These are phyloP conservation scores for Penicillium vulpinum DNA, from an alignment of 2,329 filamentous ascomycete genomes.

Conservation along the genomic window DNA sequence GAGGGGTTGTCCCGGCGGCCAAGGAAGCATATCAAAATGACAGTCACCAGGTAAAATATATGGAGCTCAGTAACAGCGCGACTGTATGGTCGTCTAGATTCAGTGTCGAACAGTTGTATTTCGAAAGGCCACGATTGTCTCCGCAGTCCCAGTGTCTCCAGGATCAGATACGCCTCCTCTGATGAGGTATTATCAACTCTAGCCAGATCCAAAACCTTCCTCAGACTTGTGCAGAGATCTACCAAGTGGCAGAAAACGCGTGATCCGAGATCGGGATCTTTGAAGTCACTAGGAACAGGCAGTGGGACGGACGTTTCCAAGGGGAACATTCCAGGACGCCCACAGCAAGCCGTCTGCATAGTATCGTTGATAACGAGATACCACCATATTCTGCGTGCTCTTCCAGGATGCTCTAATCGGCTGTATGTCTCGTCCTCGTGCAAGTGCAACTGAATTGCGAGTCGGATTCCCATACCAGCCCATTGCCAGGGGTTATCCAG, in stretches of 20 bases:
- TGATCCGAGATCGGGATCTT: constrained; percentile 1
- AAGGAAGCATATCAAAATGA: constrained; percentile 13
- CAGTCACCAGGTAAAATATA: constrained; percentile 13
- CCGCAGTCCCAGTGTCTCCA: not conserved
- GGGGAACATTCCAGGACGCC: constrained; percentile 13
- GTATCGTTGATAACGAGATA: constrained; percentile 14
- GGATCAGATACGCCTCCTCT: not conserved
- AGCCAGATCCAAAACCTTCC: not conserved
- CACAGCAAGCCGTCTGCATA: constrained; percentile 15
- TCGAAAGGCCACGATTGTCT: constrained; percentile 5
- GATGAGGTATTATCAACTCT: not conserved
- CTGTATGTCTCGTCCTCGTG: constrained; percentile 7
- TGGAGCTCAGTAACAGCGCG: constrained; percentile 6
- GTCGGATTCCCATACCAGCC: constrained; percentile 13
- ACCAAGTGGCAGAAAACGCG: constrained; percentile 2
- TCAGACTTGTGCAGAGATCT: constrained; percentile 1
- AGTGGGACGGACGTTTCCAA: constrained; percentile 2
- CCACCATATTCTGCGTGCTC: constrained; percentile 13
- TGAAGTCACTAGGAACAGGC: constrained; percentile 6
- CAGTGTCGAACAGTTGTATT: constrained; percentile 5
- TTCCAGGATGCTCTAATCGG: not conserved
- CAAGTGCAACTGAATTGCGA: constrained; percentile 10
- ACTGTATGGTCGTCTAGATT: constrained; percentile 1
- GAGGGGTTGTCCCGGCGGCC: constrained; percentile 9
- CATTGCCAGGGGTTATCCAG: constrained; percentile 15